Evolutionary conservation across 1,284 basidiomycete species (phyloP), one percentile per base, ranked within the genome.

Genomic region (Melampsora americana): DNA sequence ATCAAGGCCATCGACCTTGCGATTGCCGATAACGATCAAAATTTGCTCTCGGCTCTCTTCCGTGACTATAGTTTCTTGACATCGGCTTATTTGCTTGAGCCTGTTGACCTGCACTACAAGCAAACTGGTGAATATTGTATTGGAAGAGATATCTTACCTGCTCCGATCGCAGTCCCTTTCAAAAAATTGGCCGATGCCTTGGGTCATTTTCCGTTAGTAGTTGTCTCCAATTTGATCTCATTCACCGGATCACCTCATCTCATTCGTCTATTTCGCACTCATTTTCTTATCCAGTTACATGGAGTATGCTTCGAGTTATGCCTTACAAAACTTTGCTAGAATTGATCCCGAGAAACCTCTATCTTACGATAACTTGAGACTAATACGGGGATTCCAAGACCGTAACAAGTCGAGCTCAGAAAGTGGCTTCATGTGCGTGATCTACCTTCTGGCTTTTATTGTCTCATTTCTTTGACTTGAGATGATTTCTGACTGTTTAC

Each of bases 21-120:
- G n/a, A 73, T 77, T 68, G 77, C 66, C 46, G 65, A 68, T 1
- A 78, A 77, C 1, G 70, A 81, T 62, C 78, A 78, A 18, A 79
- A 77, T 32, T 73, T 82, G 9, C 75, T 82, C n/a, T 79, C 79
- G 11, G 81, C 81, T n/a, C 78, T 82, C n/a, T 82, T 82, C 77
- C 74, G 81, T 1, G 81, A 82, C 60, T 81, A 79, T 77, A 81
- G 81, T 77, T 82, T 82, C 53, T 73, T 78, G 0, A 81, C 81
- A 2, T 80, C 79, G 12, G 81, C 81, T 3, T 82, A 82, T 61
- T 79, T 82, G 18, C 74, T 82, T 26, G 81, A 82, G 75, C 81
- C 81, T 3, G 79, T 80, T 35, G 81, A 82, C 66, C 71, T 68
- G 0, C 70, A 77, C 5, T 82, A 77, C 77, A 77, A 79, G 11